Conservation (phyloP, 306 rosid species). For the Comarum palustre region DNA sequence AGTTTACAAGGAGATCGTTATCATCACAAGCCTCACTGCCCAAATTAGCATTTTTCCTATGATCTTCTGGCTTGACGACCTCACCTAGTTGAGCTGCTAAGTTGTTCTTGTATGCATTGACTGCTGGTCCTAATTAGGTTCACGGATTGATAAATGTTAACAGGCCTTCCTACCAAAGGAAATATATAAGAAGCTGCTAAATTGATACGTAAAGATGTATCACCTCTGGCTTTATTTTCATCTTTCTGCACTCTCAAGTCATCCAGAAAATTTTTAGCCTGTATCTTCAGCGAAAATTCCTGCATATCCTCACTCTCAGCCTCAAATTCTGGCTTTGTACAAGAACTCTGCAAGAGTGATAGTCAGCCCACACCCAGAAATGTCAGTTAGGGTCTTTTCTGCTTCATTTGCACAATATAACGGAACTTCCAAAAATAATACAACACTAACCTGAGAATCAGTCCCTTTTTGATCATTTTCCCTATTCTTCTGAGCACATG, state of each 20-base stretch:
- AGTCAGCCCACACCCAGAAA: slow-evolving; percentile 17
- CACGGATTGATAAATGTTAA: slow-evolving; percentile 27
- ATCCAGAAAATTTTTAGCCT: slow-evolving; percentile 36
- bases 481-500: slow-evolving; percentile 50
- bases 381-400: background rate
- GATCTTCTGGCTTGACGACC: slow-evolving; percentile 44
- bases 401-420: background rate
- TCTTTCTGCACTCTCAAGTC: slow-evolving; percentile 44
- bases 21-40: slow-evolving; percentile 55
- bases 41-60: slow-evolving; percentile 33
- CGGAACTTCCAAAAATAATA: background rate
- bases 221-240: slow-evolving; percentile 57
- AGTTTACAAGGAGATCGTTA: slow-evolving; percentile 43
- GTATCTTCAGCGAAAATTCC: slow-evolving; percentile 45
- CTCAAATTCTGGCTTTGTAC: slow-evolving; percentile 81
- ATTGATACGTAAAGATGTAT: slow-evolving; percentile 10
- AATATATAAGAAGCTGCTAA: slow-evolving; percentile 19
- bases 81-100: slow-evolving; percentile 36
- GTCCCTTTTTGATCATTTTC: slow-evolving; percentile 75
- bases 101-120: slow-evolving; percentile 32
- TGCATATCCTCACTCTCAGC: slow-evolving; percentile 53
- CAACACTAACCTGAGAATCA: slow-evolving; percentile 78
- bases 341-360: slow-evolving; percentile 80
- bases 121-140: slow-evolving; percentile 40
- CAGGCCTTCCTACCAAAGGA: slow-evolving; percentile 11